phyloP scores from a whole-genome alignment of 352 stramenopile species.

The Achlya hypogyna region DNA sequence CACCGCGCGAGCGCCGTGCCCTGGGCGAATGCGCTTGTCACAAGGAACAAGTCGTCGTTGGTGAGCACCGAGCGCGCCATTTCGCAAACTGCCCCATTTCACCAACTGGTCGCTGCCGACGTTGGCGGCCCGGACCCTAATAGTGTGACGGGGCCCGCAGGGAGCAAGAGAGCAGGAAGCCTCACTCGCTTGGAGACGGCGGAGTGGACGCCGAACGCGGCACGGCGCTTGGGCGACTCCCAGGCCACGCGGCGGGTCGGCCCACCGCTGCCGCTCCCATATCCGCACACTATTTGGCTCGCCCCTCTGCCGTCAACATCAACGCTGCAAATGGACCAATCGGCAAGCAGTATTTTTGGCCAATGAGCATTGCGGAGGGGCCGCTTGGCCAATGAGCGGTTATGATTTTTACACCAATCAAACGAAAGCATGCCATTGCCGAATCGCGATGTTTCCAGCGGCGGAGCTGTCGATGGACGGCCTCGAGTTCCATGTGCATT shows the following conservation, averaged over 20 bases:
- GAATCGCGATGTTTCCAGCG: conserved; percentile 20
- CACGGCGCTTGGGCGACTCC: too few relatives aligned
- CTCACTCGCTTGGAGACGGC: too few relatives aligned
- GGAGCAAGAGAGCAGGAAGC: too few relatives aligned
- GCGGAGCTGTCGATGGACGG: conserved; percentile 11
- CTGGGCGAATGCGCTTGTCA: neutral
- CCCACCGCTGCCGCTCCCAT: neutral
- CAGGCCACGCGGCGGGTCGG: too few relatives aligned
- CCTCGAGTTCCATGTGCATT: conserved; percentile 14
- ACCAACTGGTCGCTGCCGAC: too few relatives aligned
- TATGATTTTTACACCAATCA: conserved; percentile 2
- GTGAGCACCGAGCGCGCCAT: neutral
- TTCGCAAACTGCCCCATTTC: neutral
- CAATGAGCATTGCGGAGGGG: neutral
- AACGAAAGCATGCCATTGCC: neutral
- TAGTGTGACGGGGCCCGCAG: too few relatives aligned
- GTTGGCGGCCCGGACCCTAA: too few relatives aligned
- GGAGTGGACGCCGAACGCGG: too few relatives aligned
- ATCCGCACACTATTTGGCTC: neutral
- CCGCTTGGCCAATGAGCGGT: neutral
- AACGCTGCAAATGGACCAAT: neutral
- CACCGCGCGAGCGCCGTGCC: neutral
- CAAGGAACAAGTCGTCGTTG: neutral
- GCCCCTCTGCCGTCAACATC: neutral
- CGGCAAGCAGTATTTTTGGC: neutral